Conservation (phyloP, 1,139 yeast species). For the Lipomyces yarrowii region DNA sequence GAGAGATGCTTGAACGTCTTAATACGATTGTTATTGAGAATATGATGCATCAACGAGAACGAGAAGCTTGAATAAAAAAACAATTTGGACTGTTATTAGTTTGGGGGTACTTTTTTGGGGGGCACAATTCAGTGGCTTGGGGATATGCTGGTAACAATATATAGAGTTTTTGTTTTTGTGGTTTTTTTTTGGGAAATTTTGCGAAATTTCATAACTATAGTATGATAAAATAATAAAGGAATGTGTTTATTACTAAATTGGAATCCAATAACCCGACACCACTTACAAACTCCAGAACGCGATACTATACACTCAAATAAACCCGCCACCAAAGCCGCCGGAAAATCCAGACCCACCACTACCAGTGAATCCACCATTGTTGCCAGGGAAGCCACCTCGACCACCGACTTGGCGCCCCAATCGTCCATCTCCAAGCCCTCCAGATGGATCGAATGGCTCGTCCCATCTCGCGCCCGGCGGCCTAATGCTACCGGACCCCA, state of each 20-base stretch:
- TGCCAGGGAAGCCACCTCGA: constrained; percentile 10
- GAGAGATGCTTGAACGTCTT: constrained; percentile 28
- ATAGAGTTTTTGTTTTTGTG: too few relatives aligned
- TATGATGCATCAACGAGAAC: constrained; percentile 5
- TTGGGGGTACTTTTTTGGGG: neutral
- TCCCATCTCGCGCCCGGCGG: constrained; percentile 33
- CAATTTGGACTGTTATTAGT: neutral
- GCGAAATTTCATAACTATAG: neutral
- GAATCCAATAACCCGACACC: neutral
- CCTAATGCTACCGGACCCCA: constrained; percentile 19
- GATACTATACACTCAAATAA: constrained; percentile 6
- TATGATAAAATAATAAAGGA: neutral
- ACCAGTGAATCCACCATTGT: neutral
- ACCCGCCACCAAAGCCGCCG: constrained; percentile 21
- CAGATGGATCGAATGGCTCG: constrained; percentile 32
- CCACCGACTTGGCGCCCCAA: constrained; percentile 13
- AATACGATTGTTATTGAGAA: constrained; percentile 15
- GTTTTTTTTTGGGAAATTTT: neutral
- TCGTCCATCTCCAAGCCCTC: constrained; percentile 14
- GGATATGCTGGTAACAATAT: neutral
- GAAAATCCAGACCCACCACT: constrained; percentile 1
- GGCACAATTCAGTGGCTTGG: neutral
- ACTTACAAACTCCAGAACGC: neutral
- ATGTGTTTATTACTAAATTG: neutral
- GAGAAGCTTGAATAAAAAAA: neutral